Conservation (phyloP, 164 flowering plant genomes). For the Saururus chinensis region DNA sequence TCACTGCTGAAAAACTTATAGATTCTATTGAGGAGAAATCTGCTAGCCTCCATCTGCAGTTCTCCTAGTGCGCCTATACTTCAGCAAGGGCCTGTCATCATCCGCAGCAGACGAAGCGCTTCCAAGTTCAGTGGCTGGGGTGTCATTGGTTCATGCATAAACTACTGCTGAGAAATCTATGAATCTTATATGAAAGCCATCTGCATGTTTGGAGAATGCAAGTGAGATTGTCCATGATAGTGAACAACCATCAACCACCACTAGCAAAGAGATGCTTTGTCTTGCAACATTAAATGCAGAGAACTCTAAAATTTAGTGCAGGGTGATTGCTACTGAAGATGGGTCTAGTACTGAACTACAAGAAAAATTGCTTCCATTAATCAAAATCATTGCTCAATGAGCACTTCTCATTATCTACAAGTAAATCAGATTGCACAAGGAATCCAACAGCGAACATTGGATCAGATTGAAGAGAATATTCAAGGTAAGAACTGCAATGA, state of each 20-base stretch:
- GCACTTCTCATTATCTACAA: conserved; percentile 19
- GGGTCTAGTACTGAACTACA: conserved; percentile 5
- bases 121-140: conserved; percentile 12
- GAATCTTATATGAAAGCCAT: conserved; percentile 5
- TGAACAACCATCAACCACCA: conserved; percentile 11
- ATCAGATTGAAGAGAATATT: no score
- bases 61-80: conserved; percentile 13
- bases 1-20: conserved; percentile 49
- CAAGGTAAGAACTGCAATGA: no score
- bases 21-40: conserved; percentile 59
- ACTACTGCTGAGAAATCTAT: conserved; percentile 5
- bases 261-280: neutral
- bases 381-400: neutral
- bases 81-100: conserved; percentile 18
- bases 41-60: conserved; percentile 70
- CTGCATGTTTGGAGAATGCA: conserved; percentile 12
- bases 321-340: conserved; percentile 10
- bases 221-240: conserved; percentile 10
- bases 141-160: conserved; percentile 4
- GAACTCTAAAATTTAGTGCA: conserved; percentile 6
- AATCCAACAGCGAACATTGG: conserved; percentile 7
- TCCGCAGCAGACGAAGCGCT: conserved; percentile 13
- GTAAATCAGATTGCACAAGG: conserved; percentile 8
- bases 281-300: conserved; percentile 8
- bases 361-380: conserved; percentile 7